Percentiles rank a stretch among this genome's conserved stretches.
Conservation (phyloP, 2,329 filamentous ascomycete species). For the Arthrobotrys iridis region DNA sequence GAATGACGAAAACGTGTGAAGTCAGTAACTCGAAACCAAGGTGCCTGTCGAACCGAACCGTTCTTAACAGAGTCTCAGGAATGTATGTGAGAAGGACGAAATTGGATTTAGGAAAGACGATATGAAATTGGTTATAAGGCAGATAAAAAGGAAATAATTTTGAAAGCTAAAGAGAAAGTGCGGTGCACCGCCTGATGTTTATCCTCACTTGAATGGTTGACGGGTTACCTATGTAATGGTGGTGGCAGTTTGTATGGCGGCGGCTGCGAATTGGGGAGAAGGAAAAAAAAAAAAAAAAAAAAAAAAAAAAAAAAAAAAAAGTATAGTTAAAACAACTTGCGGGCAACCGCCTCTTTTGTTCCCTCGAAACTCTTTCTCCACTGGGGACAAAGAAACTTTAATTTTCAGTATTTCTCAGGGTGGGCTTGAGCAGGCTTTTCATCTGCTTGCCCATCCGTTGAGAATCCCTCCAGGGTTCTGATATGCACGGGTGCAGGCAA, state of each 20-base stretch:
- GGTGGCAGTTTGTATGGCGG: constrained; percentile 52
- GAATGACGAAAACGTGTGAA: constrained; percentile 54
- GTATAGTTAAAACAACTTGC: constrained; percentile 22
- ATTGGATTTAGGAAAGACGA: constrained; percentile 32
- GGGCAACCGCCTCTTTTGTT: constrained; percentile 36
- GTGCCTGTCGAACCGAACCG: constrained; percentile 32
- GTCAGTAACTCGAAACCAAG: constrained; percentile 52
- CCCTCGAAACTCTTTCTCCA: constrained; percentile 31
- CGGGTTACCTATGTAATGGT: constrained; percentile 42
- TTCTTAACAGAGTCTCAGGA: constrained; percentile 24
- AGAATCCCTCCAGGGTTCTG: constrained; percentile 50
- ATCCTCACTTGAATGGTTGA: constrained; percentile 24
- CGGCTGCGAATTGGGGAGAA: constrained; percentile 50
- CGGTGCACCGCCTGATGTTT: constrained; percentile 54
- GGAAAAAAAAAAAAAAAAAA: too few species aligned
- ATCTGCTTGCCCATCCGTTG: constrained; percentile 50
- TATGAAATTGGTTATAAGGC: constrained; percentile 26
- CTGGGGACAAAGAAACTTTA: constrained; percentile 46
- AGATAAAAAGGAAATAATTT: constrained; percentile 44
- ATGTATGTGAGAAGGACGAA: constrained; percentile 26
- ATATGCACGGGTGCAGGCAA: constrained; percentile 53
- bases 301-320: too few species aligned
- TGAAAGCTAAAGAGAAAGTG: constrained; percentile 18
- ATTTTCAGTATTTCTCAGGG: constrained; percentile 39
- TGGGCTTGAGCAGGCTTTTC: constrained; percentile 54